These are phyloP conservation scores for Podila minutissima DNA, from an alignment of 192 early-diverging fungal species.

Conservation along the genomic window DNA sequence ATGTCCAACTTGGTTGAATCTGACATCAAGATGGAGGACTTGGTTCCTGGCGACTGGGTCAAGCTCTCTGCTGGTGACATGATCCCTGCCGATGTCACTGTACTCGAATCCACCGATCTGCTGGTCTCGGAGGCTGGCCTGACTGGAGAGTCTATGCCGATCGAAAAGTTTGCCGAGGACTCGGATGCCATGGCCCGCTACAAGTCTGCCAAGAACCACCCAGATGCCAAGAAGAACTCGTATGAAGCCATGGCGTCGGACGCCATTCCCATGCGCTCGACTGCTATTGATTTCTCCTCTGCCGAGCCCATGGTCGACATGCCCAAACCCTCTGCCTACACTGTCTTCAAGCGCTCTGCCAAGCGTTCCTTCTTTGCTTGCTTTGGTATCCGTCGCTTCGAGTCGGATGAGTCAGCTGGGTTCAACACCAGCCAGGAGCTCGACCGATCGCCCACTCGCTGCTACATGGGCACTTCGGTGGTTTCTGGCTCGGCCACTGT, in stretches of 20 bases:
- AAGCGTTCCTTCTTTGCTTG: conserved; percentile 19
- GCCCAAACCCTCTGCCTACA: background rate
- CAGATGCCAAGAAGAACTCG: conserved; percentile 3
- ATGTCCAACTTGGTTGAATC: conserved; percentile 24
- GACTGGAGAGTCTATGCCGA: conserved; percentile 60
- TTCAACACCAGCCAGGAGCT: conserved; percentile 20
- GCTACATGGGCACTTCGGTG: conserved; percentile 58
- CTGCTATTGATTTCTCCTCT: background rate
- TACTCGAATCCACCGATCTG: conserved; percentile 57
- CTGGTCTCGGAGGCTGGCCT: conserved; percentile 58
- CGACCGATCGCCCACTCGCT: conserved; percentile 29
- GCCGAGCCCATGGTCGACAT: no score
- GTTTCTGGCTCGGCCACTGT: conserved; percentile 61
- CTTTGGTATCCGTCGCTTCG: conserved; percentile 36
- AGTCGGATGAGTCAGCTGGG: conserved; percentile 6
- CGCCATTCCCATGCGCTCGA: conserved; percentile 7
- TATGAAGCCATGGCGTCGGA: conserved; percentile 13
- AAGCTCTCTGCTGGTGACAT: conserved; percentile 55
- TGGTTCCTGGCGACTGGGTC: conserved; percentile 61
- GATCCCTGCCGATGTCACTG: conserved; percentile 52
- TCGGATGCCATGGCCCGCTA: conserved; percentile 23
- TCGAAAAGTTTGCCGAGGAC: conserved; percentile 50
- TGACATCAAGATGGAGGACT: conserved; percentile 53
- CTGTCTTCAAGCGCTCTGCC: conserved; percentile 12
- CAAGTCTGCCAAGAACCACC: background rate